Base-by-base conservation (phyloP, 306 rosid species). In the Quillaja saponaria region DNA sequence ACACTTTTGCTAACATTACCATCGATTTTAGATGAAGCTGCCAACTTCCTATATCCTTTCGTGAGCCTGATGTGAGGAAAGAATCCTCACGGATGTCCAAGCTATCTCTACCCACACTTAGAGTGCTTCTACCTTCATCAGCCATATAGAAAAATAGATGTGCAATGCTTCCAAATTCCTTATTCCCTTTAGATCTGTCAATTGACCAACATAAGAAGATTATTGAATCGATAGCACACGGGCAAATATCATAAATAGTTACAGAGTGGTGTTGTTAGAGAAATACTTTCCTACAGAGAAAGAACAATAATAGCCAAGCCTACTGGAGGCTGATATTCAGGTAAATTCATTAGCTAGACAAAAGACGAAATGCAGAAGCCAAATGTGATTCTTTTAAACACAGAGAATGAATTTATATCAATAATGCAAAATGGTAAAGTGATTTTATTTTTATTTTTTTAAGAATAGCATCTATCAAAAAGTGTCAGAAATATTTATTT, bases 91-190 rank as follows among this genome's bases (percentile, higher is more conserved):
- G 80, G 54, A 35, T 50, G 62, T 78, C 79, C 62, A 86, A 67
- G 33, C 71, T 61, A 61, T 83, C 87, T 70, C 80, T 41, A 55
- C 76, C 69, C 68, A 87, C 49, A 71, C 76, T 76, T 58, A 89
- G 71, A 78, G 75, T 73, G 66, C 67, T 78, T 10, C 87, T 90
- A 66, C 78, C 83, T 82, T 92, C 99, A 80, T 92, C 99, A 40
- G 91, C 95, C 85, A 92, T 56, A 63, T 92, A 92, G 87, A 92
- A 92, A 76, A 89, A 92, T 49, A 89, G 82, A 71, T 86, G 97
- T 38, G 73, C 88, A 66, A 69, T 79, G 63, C 60, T 49, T 62
- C 70, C 72, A 45, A 74, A 68, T 61, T 78, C 90, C 51, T 74
- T 84, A 33, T 65, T 53, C 81, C 70, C 61, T 52, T 66, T 58